Conservation (phyloP, 257 asterid species). For the Jacaranda copaia region DNA sequence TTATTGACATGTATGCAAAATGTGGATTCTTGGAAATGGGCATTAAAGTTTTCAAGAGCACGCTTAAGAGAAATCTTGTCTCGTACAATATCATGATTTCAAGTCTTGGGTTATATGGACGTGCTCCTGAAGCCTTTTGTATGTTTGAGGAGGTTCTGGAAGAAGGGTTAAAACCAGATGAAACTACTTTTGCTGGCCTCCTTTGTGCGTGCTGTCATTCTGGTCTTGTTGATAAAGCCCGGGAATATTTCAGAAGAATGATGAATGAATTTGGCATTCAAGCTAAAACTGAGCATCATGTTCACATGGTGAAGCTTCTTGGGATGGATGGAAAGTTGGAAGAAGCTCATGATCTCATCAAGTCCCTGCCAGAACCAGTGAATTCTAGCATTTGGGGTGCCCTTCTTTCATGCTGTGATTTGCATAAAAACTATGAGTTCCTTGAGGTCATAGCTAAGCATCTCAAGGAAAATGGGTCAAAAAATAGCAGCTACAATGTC, state of each 20-base stretch:
- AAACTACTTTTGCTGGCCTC: slow-evolving; percentile 67
- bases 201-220: slow-evolving; percentile 84
- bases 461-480: slow-evolving; percentile 42
- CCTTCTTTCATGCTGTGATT: slow-evolving; percentile 72
- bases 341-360: slow-evolving; percentile 69
- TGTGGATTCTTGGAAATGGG: slow-evolving; percentile 81
- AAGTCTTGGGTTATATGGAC: slow-evolving; percentile 73
- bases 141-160: slow-evolving; percentile 55
- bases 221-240: slow-evolving; percentile 68
- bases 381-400: slow-evolving; percentile 81
- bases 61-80: slow-evolving; percentile 60
- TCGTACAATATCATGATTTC: slow-evolving; percentile 68
- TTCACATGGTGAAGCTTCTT: slow-evolving; percentile 85
- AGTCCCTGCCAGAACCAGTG: slow-evolving; percentile 53
- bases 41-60: slow-evolving; percentile 55
- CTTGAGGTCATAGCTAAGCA: slow-evolving; percentile 51
- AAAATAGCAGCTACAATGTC: slow-evolving; percentile 53
- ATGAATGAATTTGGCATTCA: slow-evolving; percentile 52
- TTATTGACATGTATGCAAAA: slow-evolving; percentile 87
- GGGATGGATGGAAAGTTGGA: slow-evolving; percentile 76
- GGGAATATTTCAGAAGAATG: slow-evolving; percentile 62
- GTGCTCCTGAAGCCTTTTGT: slow-evolving; percentile 57
- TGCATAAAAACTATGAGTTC: slow-evolving; percentile 54
- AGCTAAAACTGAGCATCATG: slow-evolving; percentile 68
- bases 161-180: slow-evolving; percentile 66